Conservation (phyloP, 1,284 basidiomycete species). For the Coniophora puteana region DNA sequence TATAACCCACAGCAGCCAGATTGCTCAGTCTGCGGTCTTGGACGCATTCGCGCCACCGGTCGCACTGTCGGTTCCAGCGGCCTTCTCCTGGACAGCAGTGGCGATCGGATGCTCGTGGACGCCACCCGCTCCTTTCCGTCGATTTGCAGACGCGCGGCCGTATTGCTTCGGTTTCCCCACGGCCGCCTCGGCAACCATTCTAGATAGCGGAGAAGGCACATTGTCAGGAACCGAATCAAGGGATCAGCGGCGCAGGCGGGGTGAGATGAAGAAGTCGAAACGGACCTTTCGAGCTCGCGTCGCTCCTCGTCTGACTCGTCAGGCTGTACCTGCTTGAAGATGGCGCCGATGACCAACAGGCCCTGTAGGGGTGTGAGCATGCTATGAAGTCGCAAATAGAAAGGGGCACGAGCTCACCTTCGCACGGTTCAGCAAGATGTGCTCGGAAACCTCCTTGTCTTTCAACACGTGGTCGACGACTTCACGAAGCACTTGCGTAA, state of each 20-base stretch:
- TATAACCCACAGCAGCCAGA: not conserved
- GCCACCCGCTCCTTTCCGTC: conserved; percentile 32
- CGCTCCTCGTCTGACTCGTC: conserved; percentile 92
- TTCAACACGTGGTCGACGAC: conserved; percentile 82
- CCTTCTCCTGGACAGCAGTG: not conserved
- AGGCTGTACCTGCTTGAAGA: conserved; percentile 80
- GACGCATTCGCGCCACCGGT: conserved; percentile 2
- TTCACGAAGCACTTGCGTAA: conserved; percentile 78
- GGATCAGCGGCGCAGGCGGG: not conserved
- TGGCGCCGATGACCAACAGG: conserved; percentile 76
- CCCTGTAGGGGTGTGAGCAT: conserved; percentile 43
- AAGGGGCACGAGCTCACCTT: conserved; percentile 46
- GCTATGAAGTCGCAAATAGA: conserved; percentile 1
- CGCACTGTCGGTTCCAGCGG: not conserved
- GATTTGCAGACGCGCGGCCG: conserved; percentile 36
- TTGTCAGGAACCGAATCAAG: not conserved
- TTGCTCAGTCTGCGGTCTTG: conserved; percentile 3
- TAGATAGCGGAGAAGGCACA: conserved; percentile 21
- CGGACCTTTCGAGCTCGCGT: conserved; percentile 84
- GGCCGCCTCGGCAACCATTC: conserved; percentile 71
- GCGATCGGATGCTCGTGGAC: not conserved
- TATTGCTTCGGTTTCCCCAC: conserved; percentile 60
- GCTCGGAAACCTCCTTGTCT: conserved; percentile 69
- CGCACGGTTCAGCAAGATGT: conserved; percentile 73
- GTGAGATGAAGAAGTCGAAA: no score